A percentile compares a stretch with the other conserved stretches of the same genome.
These are phyloP conservation scores for Carex parvula DNA, from an alignment of 176 grass and related monocot genomes.

Conservation along the genomic window DNA sequence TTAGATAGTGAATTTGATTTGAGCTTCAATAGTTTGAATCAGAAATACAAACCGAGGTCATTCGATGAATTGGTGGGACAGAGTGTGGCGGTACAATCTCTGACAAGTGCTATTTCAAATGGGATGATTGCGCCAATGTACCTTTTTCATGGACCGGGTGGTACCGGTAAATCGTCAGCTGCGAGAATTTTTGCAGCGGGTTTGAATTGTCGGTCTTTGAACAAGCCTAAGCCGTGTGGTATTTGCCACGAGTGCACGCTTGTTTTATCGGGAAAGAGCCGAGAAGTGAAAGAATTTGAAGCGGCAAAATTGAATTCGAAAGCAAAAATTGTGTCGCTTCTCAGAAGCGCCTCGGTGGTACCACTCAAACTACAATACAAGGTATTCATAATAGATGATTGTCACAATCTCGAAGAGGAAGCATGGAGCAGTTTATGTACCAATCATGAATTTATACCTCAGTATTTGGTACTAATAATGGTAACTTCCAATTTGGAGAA, in stretches of 20 bases:
- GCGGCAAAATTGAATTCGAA: slow-evolving; percentile 71
- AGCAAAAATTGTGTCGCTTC: slow-evolving; percentile 44
- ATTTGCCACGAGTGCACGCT: slow-evolving; percentile 54
- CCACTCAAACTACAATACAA: slow-evolving; percentile 58
- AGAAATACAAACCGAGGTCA: slow-evolving; percentile 64
- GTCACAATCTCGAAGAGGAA: slow-evolving; percentile 66
- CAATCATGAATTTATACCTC: slow-evolving; percentile 63
- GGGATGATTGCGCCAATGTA: slow-evolving; percentile 61
- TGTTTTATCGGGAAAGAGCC: slow-evolving; percentile 55
- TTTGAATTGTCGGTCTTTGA: slow-evolving; percentile 63
- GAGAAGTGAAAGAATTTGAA: slow-evolving; percentile 62
- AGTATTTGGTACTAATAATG: slow-evolving; percentile 74
- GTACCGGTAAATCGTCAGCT: slow-evolving; percentile 63
- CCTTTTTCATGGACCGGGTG: slow-evolving; percentile 74
- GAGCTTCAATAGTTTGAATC: slow-evolving; percentile 48
- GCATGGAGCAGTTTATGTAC: slow-evolving; percentile 65
- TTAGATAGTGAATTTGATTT: slow-evolving; percentile 37
- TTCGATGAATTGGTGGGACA: slow-evolving; percentile 72
- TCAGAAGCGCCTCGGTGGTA: slow-evolving; percentile 51
- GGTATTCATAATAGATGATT: slow-evolving; percentile 76
- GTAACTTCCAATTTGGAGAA: slow-evolving; percentile 77
- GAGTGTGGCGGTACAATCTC: slow-evolving; percentile 51
- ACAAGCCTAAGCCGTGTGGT: slow-evolving; percentile 52
- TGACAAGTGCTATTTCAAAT: slow-evolving; percentile 45
- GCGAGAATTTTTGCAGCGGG: slow-evolving; percentile 66